Conservation (phyloP, 306 rosid genomes). For the Urtica urens region DNA sequence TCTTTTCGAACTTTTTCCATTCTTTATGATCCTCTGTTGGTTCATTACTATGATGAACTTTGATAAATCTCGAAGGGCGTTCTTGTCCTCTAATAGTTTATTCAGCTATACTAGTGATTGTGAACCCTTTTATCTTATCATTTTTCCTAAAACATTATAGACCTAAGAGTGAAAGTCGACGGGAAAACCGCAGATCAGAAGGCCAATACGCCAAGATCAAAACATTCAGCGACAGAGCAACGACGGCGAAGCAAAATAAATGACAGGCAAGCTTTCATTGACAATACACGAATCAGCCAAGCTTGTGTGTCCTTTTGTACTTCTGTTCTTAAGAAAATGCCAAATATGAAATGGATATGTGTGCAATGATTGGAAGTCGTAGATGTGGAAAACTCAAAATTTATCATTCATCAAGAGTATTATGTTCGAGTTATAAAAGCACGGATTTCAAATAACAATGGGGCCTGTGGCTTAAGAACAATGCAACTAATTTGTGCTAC, state of each 20-base stretch:
- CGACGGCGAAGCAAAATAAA: constrained; percentile 96
- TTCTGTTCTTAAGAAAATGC: too few species aligned
- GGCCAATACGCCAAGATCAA: constrained; percentile 89
- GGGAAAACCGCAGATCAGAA: constrained; percentile 63
- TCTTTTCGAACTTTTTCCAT: not conserved
- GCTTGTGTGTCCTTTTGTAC: too few species aligned
- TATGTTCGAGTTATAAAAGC: too few species aligned
- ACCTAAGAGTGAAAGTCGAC: constrained; percentile 54
- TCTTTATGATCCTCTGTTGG: not conserved
- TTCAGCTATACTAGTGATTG: too few species aligned
- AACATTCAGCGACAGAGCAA: constrained; percentile 97
- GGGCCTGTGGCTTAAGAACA: too few species aligned
- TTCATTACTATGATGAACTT: not conserved
- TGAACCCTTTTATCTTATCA: not conserved
- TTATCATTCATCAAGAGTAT: too few species aligned
- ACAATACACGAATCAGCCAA: too few species aligned
- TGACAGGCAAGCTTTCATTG: constrained; percentile 72
- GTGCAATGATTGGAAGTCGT: too few species aligned
- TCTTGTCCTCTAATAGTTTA: not conserved
- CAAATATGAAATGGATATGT: too few species aligned
- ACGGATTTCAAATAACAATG: too few species aligned
- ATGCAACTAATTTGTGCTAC: too few species aligned
- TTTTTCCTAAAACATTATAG: constrained; percentile 20
- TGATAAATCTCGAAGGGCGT: not conserved
- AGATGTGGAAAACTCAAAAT: too few species aligned